These are phyloP conservation scores for Alliaria petiolata DNA, from an alignment of 345 rosid genomes.

Conservation along the genomic window DNA sequence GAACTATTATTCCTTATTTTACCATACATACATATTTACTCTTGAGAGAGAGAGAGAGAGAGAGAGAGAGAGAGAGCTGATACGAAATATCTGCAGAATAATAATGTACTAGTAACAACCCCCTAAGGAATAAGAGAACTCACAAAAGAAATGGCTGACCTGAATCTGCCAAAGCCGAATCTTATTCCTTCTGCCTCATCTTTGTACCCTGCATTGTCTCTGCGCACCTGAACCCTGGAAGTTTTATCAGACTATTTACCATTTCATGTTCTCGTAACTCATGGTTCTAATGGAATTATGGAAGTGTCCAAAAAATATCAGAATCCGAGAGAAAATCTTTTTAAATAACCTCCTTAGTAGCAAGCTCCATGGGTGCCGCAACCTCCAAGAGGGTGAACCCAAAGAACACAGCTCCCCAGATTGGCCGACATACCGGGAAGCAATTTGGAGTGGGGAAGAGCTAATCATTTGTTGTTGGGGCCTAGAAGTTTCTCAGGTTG, in stretches of 20 bases:
- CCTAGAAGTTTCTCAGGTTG: conserved; percentile 28
- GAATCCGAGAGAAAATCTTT: too few relatives aligned
- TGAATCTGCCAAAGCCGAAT: not conserved
- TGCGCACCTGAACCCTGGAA: not conserved
- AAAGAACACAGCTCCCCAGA: conserved; percentile 2
- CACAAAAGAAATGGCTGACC: not conserved
- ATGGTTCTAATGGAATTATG: not conserved
- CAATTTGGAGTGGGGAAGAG: not conserved
- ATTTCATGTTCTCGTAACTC: not conserved
- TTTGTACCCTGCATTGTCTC: conserved; percentile 8
- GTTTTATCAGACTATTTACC: not conserved
- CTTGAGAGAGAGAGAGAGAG: not conserved
- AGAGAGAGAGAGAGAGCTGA: not conserved
- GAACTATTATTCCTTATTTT: not conserved
- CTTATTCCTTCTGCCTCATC: conserved; percentile 4
- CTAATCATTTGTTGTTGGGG: conserved; percentile 13
- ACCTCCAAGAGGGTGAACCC: conserved; percentile 4
- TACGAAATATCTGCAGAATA: not conserved
- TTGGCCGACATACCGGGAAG: not conserved
- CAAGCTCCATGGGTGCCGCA: not conserved
- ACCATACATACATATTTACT: too few relatives aligned
- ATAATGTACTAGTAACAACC: not conserved
- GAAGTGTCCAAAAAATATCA: not conserved
- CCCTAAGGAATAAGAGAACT: not conserved
- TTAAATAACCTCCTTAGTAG: not conserved